These are phyloP conservation scores for Filosporella fistucella DNA, from an alignment of 495 filamentous ascomycete genomes.

Conservation along the genomic window DNA sequence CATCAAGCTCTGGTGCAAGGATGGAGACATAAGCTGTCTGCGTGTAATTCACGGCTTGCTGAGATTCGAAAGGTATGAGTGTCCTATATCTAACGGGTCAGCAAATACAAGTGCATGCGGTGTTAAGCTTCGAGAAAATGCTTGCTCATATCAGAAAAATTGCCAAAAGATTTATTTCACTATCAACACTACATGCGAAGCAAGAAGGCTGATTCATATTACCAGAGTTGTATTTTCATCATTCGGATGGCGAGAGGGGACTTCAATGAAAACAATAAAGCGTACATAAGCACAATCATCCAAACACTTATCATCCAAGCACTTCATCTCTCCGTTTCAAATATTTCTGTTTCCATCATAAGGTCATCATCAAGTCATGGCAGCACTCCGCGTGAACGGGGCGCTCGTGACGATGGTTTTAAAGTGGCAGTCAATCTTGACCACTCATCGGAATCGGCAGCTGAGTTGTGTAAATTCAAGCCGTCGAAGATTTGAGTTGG, in stretches of 20 bases:
- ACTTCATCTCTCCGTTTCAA: background rate
- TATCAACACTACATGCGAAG: conserved; percentile 55
- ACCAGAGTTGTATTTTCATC: conserved; percentile 75
- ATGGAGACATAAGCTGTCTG: no score
- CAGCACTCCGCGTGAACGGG: conserved; percentile 64
- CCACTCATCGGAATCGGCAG: conserved; percentile 86
- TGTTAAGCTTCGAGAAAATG: no score
- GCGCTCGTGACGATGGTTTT: conserved; percentile 99
- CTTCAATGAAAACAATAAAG: background rate
- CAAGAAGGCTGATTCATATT: conserved; percentile 57
- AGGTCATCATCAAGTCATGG: conserved; percentile 99
- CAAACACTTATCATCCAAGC: background rate
- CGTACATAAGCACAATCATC: conserved; percentile 16
- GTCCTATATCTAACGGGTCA: no score
- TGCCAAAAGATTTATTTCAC: no score
- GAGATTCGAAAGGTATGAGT: no score
- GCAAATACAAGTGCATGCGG: no score
- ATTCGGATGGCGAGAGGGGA: conserved; percentile 18
- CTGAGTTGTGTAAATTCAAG: conserved; percentile 55
- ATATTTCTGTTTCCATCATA: conserved; percentile 65
- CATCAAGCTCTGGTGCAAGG: no score
- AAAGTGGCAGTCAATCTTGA: conserved; percentile 53
- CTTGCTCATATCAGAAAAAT: no score
- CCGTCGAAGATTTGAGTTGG: conserved; percentile 92
- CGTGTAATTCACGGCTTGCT: no score